Evolutionary conservation across 2,329 filamentous ascomycete species (phyloP).

Genomic region (Rutstroemia sp.): DNA sequence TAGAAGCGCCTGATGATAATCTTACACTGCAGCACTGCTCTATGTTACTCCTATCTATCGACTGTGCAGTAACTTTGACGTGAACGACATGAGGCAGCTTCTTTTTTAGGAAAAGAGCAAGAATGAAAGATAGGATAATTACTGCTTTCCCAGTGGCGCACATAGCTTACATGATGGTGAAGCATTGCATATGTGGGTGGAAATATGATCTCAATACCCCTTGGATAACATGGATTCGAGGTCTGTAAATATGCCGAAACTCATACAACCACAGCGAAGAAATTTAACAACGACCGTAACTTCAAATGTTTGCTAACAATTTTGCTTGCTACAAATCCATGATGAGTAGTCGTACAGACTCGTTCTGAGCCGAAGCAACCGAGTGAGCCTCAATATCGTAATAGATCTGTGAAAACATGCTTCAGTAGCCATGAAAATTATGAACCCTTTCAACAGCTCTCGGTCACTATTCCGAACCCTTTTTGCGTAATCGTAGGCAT

Average conservation of each 20-base stretch:
- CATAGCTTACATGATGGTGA: not conserved
- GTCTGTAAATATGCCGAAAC: not conserved
- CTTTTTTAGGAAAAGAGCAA: too few species aligned
- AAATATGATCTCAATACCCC: not conserved
- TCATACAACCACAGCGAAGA: not conserved
- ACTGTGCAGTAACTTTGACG: not conserved
- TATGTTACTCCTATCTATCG: not conserved
- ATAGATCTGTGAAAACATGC: too few species aligned
- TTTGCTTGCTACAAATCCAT: too few species aligned
- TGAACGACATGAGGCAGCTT: not conserved
- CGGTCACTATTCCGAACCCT: too few species aligned
- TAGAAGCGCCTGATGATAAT: not conserved
- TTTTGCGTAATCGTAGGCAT: too few species aligned
- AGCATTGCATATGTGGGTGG: constrained; percentile 1
- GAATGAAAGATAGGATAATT: not conserved
- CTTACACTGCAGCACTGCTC: not conserved
- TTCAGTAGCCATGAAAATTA: too few species aligned
- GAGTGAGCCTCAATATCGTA: too few species aligned
- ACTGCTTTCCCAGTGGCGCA: not conserved
- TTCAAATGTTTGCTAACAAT: too few species aligned
- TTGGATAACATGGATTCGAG: not conserved
- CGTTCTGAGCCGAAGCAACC: too few species aligned
- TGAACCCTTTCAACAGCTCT: too few species aligned
- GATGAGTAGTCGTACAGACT: too few species aligned
- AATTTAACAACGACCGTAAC: not conserved